Evolutionary conservation across 176 grass and related monocot genomes (phyloP), one percentile per base, ranked within the genome.

Genomic region (Oryza glumipatula): DNA sequence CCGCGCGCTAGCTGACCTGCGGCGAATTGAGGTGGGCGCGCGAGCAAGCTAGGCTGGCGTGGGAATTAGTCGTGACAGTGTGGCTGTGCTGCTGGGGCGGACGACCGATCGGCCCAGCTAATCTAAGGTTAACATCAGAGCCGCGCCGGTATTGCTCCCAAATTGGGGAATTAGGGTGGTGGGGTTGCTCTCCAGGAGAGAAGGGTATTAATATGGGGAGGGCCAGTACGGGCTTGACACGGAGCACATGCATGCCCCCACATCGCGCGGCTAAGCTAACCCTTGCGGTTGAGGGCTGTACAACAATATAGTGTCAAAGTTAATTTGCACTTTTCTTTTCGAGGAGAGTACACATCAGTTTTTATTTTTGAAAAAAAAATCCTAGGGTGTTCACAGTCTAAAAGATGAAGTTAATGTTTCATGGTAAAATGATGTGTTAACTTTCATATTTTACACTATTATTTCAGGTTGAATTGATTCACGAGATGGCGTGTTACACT

Each of bases 181-280:
- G 79, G 84, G 84, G 83, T 54, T 48, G 56, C 61, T 14, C 68
- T 74, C 36, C 36, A 68, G 80, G 74, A 69, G 75, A 83, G 87
- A 90, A 90, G 61, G 58, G 46, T 87, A 83, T 87, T 87, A 87
- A 87, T 83, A 75, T 44, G 41, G 63, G 26, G 68, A 35, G 64
- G 64, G 80, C 80, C 69, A 74, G 75, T 83, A 83, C 63, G 75
- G 80, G 60, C 11, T 83, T 87, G 88, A 90, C 84, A 87, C 84
- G 84, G 17, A 83, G 84, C 89, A 83, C 84, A 79, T 83, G 84
- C 41, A 21, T 58, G 5, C 17, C 7, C 39, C 19, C 68, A 28
- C 79, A 36, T 78, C 44, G 22, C 72, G 14, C 72, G 19, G 72
- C 74, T 46, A 24, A 32, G 30, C 85, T 19, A 56, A 5, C 52